These are phyloP conservation scores for Pelargonium fulgidum DNA, from an alignment of 441 rosid genomes.

Conservation along the genomic window DNA sequence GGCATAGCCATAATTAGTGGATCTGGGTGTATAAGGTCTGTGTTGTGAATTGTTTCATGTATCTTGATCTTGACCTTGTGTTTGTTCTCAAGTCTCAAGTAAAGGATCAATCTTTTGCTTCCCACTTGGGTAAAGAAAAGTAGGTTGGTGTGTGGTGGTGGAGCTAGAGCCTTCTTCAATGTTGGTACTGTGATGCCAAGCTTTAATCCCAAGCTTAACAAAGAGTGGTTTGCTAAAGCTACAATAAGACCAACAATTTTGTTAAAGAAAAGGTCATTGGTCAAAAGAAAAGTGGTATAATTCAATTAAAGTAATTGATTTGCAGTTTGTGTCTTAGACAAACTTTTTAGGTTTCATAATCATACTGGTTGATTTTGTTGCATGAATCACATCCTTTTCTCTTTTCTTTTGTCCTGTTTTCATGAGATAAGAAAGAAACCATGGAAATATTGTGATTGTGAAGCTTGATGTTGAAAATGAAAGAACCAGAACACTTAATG, in stretches of 20 bases:
- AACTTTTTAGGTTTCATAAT: too few relatives aligned
- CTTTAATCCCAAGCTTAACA: constrained; percentile 31
- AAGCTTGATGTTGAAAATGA: too few relatives aligned
- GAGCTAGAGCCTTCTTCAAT: constrained; percentile 23
- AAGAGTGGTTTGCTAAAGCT: constrained; percentile 10
- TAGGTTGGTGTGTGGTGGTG: constrained; percentile 9
- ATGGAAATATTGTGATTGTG: too few relatives aligned
- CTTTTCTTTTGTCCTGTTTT: too few relatives aligned
- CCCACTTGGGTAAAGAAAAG: constrained; percentile 34
- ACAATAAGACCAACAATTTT: background rate
- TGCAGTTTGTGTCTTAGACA: too few relatives aligned
- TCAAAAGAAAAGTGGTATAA: constrained; percentile 18
- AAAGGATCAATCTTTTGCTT: constrained; percentile 38
- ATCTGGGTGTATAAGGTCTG: background rate
- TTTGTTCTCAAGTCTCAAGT: constrained; percentile 22
- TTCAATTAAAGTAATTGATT: too few relatives aligned
- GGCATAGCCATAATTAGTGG: too few relatives aligned
- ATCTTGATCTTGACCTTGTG: constrained; percentile 13
- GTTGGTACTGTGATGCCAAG: constrained; percentile 27
- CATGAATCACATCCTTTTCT: too few relatives aligned
- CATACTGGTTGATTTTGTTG: too few relatives aligned
- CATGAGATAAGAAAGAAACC: too few relatives aligned
- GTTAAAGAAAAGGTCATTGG: constrained; percentile 4
- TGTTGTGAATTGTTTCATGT: background rate
- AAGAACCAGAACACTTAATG: too few relatives aligned